Base-by-base conservation (phyloP, 2,329 filamentous ascomycete genomes). In the Orbilia javanica region DNA sequence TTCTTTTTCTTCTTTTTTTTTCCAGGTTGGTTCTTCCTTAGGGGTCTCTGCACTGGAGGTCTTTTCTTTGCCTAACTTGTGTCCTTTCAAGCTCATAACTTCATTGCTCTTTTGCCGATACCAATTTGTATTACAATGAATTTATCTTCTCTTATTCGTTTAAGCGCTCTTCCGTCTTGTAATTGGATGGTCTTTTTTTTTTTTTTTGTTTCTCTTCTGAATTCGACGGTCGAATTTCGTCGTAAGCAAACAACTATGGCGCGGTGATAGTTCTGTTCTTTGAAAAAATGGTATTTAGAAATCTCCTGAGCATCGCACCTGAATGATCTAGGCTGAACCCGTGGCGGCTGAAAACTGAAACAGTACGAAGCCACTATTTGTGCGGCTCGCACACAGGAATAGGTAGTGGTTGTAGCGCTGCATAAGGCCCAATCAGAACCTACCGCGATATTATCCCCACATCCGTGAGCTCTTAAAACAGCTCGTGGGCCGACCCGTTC, bases 341-440 rank as follows among this genome's bases (percentile, higher is more conserved):
- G 50, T 31, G 25, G 27, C 27, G 50, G 50, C 27, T 53, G 50
- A 53, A 53, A 31, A 18, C 2, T n/a, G 15, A 53, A 18, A 5
- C 8, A 50, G 5, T 15, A n/a, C 3, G 15, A 11, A 53, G 50
- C 25, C 22, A 15, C 27, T 13, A 29, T 29, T 18, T 7, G 2
- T 18, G 22, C 25, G 27, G 50, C 10, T 53, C 50, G 50, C 50
- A 53, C 50, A 53, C 7, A 34, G 50, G 50, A 53, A 53, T 53
- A 53, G 11, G 18, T n/a, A n/a, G 11, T 4, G 27, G 50, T 8
- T n/a, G 25, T 4, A 7, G 15, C 42, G n/a, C 42, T 44, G 20
- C 1, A n/a, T 7, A 31, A 18, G 25, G 2, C 3, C 50, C 25
- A 52, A 31, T 52, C 25, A 52, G 11, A 25, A n/a, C 39, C 6